Evolutionary conservation across 2,329 filamentous ascomycete species (phyloP), one percentile per base, ranked within the genome.

Genomic region (Fusarium graminum): DNA sequence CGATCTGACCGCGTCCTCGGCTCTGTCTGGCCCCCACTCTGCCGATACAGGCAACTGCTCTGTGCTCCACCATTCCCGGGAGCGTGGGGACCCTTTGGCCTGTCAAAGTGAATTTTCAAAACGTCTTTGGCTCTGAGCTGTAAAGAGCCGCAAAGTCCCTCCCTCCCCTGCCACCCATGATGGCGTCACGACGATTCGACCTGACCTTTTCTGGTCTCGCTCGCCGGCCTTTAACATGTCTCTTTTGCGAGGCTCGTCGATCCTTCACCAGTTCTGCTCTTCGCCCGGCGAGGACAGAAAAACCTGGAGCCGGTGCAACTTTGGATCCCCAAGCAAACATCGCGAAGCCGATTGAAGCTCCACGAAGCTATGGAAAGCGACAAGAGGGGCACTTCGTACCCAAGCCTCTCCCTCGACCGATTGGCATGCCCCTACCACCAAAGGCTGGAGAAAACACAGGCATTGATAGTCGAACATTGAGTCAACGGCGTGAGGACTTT

Each of bases 391-490:
- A 81, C 29, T 90, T 90, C 72, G 85, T 81, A 11, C 88, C 88
- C 7, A 85, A 82, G 70, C 85, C 84, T 17, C 79, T 91, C 40
- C 79, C 83, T 38, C 88, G 92, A 36, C 94, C 95, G 14, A 94
- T 99, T 69, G 95, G 95, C 64, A 88, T 97, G 78, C 83, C 84
- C 12, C 80, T 86, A 36, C 91, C 93, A 3, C 95, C 95, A 0
- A 80, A 83, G 58, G 80, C 87, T 13, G 93, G 93, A 60, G 89
- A 98, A 77, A 97, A 98, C 79, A 90, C 88, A 3, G 93, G 93
- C 52, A 77, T 91, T 63, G 92, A 96, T 72, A 74, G 70, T 17
- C 88, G 94, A 39, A 84, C 88, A 1, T 77, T 91, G 64, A 82
- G 82, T 63, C 84, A 97, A 79, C 87, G 88, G 47, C 85, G 89